Evolutionary conservation across 2,329 filamentous ascomycete species (phyloP).

Genomic region (Escovopsis sp.): DNA sequence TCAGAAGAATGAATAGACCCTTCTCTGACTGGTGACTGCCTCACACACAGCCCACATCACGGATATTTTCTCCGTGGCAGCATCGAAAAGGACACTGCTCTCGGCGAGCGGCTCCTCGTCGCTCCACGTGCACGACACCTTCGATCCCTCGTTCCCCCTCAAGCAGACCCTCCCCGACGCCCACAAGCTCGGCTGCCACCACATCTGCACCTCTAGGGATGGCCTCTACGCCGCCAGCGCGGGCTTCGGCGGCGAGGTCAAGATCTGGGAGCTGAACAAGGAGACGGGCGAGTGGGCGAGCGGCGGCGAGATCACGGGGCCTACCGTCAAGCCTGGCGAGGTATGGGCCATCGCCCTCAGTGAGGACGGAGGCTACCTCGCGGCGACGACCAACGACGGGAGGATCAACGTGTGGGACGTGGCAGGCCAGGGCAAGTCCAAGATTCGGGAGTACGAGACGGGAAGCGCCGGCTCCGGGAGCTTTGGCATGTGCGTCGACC

Average conservation of each 20-base stretch:
- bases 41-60: constrained; percentile 53
- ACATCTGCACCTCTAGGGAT: constrained; percentile 56
- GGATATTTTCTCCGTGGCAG: constrained; percentile 72
- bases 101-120: constrained; percentile 75
- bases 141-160: constrained; percentile 56
- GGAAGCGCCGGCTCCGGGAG: constrained; percentile 55
- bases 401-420: constrained; percentile 81
- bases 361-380: constrained; percentile 68
- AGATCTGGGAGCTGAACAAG: constrained; percentile 57
- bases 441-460: constrained; percentile 76
- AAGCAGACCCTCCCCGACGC: constrained; percentile 65
- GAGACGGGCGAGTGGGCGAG: constrained; percentile 39
- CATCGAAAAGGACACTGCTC: constrained; percentile 58
- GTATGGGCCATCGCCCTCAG: constrained; percentile 82
- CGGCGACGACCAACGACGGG: constrained; percentile 78
- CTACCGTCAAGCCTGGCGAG: constrained; percentile 47
- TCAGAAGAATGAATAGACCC: constrained; percentile 2
- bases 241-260: constrained; percentile 81
- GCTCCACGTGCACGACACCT: constrained; percentile 67
- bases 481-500: constrained; percentile 78
- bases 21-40: constrained; percentile 6
- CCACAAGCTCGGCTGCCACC: constrained; percentile 84
- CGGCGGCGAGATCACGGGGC: constrained; percentile 25
- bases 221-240: constrained; percentile 65
- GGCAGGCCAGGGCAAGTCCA: constrained; percentile 36